These are phyloP conservation scores for Amanita fuliginea DNA, from an alignment of 768 basidiomycete genomes.

Conservation along the genomic window DNA sequence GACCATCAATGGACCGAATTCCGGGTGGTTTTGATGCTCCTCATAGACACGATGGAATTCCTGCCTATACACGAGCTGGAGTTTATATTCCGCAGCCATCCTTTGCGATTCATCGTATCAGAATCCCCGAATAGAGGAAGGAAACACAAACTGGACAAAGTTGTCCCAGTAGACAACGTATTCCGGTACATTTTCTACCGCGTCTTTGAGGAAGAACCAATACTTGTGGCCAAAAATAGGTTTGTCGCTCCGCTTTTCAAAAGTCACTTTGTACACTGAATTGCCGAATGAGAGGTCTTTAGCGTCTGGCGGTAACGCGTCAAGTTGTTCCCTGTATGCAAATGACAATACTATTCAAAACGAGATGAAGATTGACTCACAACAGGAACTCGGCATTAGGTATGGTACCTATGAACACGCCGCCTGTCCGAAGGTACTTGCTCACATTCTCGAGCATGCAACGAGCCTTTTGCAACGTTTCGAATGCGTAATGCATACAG, in stretches of 20 bases:
- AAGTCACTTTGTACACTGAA: conserved; percentile 79
- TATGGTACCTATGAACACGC: conserved; percentile 94
- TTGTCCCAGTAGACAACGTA: conserved; percentile 95
- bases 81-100: conserved; percentile 72
- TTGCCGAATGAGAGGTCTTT: conserved; percentile 81
- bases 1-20: conserved; percentile 75
- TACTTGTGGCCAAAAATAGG: conserved; percentile 86
- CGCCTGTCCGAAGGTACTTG: conserved; percentile 68
- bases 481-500: conserved; percentile 99
- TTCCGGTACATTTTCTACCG: conserved; percentile 95
- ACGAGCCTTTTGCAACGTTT: conserved; percentile 74
- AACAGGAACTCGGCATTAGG: conserved; percentile 80
- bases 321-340: conserved; percentile 53
- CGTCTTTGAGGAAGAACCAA: conserved; percentile 87
- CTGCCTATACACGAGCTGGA: conserved; percentile 67
- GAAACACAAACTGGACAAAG: conserved; percentile 74
- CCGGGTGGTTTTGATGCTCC: conserved; percentile 68
- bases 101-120: conserved; percentile 26
- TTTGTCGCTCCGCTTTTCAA: conserved; percentile 55
- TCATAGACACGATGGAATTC: conserved; percentile 86
- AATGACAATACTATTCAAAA: conserved; percentile 4
- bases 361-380: conserved; percentile 34
- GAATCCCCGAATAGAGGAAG: background rate
- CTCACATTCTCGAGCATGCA: conserved; percentile 92
- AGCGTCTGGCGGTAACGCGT: conserved; percentile 51